Conservation (phyloP, 306 rosid genomes). For the Trifolium fragiferum region DNA sequence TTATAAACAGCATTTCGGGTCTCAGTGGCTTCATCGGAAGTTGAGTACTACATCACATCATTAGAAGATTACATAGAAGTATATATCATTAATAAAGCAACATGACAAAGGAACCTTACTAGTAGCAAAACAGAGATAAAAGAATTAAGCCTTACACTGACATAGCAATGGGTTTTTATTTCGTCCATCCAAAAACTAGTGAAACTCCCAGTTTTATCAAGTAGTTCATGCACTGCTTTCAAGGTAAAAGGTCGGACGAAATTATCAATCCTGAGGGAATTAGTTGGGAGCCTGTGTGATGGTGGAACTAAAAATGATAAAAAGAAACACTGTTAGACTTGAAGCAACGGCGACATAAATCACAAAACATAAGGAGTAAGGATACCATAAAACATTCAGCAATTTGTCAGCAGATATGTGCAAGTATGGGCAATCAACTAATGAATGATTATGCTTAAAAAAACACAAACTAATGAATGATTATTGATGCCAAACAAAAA, state of each 20-base stretch:
- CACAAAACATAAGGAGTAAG: neutral
- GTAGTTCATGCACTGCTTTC: slow-evolving; percentile 88
- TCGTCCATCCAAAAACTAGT: slow-evolving; percentile 93
- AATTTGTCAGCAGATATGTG: slow-evolving; percentile 1
- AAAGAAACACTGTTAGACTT: slow-evolving; percentile 28
- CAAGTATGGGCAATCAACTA: slow-evolving; percentile 4
- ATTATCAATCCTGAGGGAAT: slow-evolving; percentile 77
- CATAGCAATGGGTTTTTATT: slow-evolving; percentile 96
- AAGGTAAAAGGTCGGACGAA: slow-evolving; percentile 94
- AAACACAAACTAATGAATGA: slow-evolving; percentile 9
- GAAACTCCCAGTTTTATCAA: slow-evolving; percentile 82
- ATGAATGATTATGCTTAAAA: neutral
- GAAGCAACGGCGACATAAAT: slow-evolving; percentile 1
- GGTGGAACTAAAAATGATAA: slow-evolving; percentile 74
- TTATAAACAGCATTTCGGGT: slow-evolving; percentile 89
- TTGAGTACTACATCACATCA: slow-evolving; percentile 65
- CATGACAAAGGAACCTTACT: neutral
- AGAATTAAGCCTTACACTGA: slow-evolving; percentile 65
- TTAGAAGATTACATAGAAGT: slow-evolving; percentile 15
- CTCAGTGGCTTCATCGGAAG: slow-evolving; percentile 81
- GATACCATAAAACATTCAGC: neutral
- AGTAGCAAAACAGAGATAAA: slow-evolving; percentile 25
- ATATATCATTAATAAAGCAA: slow-evolving; percentile 12
- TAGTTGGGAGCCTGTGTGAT: slow-evolving; percentile 71
- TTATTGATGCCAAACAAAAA: neutral